Evolutionary conservation across 352 stramenopile genomes (phyloP).

Genomic region (Globisporangium rhizosaccharum): DNA sequence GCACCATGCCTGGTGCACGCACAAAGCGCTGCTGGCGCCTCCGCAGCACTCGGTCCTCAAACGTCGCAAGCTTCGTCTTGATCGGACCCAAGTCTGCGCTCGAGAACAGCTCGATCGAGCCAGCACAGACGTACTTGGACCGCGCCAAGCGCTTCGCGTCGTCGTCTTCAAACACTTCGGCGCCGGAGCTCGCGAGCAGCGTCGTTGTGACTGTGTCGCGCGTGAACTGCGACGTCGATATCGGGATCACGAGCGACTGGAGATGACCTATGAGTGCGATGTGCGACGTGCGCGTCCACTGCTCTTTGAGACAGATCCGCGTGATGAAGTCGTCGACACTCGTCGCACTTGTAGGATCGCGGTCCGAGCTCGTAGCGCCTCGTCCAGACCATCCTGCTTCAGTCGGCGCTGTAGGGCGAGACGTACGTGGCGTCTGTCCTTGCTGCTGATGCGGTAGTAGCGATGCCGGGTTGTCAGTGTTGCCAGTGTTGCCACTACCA

Average conservation of each 20-base stretch:
- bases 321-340: slow-evolving; percentile 10
- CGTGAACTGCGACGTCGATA: slow-evolving; percentile 17
- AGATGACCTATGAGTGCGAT: slow-evolving; percentile 8
- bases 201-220: slow-evolving; percentile 16
- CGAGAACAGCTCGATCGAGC: slow-evolving; percentile 19
- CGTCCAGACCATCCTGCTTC: not conserved
- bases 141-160: not conserved
- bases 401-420: not conserved
- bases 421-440: not conserved
- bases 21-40: slow-evolving; percentile 7
- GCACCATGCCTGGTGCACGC: slow-evolving; percentile 3
- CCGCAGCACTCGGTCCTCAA: slow-evolving; percentile 7
- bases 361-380: not conserved
- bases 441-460: not conserved
- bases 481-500: not conserved
- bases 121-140: slow-evolving; percentile 14
- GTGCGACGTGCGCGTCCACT: slow-evolving; percentile 10
- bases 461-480: not conserved
- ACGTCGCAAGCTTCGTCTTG: slow-evolving; percentile 1
- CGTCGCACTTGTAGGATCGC: not conserved
- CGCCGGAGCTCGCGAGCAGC: slow-evolving; percentile 9
- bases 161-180: not conserved
- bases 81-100: slow-evolving; percentile 12
- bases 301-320: slow-evolving; percentile 10
- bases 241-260: slow-evolving; percentile 13